Conservation (phyloP, 495 filamentous ascomycete genomes). For the Lepraria neglecta region DNA sequence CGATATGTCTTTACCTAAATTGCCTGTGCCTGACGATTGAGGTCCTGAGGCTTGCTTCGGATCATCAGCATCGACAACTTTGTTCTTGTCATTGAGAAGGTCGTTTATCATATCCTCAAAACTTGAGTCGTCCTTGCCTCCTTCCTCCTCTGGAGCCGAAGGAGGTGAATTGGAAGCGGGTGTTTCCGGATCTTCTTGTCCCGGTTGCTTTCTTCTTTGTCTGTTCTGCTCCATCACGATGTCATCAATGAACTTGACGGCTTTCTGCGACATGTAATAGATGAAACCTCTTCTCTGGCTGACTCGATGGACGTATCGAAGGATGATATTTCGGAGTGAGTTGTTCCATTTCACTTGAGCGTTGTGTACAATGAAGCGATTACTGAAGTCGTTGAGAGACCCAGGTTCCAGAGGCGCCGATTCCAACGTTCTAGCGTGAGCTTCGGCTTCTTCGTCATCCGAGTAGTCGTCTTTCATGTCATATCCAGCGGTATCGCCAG, state of each 20-base stretch:
- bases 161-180: slow-evolving; percentile 35
- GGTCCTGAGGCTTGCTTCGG: slow-evolving; percentile 33
- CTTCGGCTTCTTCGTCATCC: slow-evolving; percentile 23
- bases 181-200: slow-evolving; percentile 34
- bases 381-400: slow-evolving; percentile 88
- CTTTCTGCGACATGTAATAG: slow-evolving; percentile 92
- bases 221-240: slow-evolving; percentile 90
- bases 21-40: slow-evolving; percentile 35
- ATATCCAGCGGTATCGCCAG: slow-evolving; percentile 25
- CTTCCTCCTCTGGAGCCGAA: slow-evolving; percentile 36
- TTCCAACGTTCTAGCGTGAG: slow-evolving; percentile 33
- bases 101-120: slow-evolving; percentile 84
- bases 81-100: slow-evolving; percentile 76
- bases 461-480: slow-evolving; percentile 13
- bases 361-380: slow-evolving; percentile 96
- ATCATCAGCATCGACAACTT: slow-evolving; percentile 72
- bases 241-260: slow-evolving; percentile 96
- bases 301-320: slow-evolving; percentile 95
- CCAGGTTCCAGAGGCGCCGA: slow-evolving; percentile 50
- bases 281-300: slow-evolving; percentile 93
- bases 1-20: slow-evolving; percentile 67
- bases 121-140: slow-evolving; percentile 54
- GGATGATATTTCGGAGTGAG: slow-evolving; percentile 85
- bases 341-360: slow-evolving; percentile 98
- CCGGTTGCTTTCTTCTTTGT: slow-evolving; percentile 46